phyloP scores from a whole-genome alignment of 129 eudicot genomes.

The Helianthus annuus region DNA sequence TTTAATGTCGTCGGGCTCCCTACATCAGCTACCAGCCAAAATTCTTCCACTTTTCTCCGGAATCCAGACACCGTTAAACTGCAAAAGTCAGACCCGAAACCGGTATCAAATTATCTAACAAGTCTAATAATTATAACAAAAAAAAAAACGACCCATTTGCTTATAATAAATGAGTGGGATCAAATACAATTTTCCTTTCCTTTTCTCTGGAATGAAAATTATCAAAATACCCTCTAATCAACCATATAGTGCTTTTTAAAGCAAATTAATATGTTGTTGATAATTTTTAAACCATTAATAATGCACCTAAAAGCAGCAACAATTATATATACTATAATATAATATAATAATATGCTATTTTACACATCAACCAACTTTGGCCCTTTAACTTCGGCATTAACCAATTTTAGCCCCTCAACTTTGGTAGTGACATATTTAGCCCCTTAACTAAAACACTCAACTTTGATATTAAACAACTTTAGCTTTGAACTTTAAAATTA shows the following conservation, averaged over 20 bases:
- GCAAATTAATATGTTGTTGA: not conserved
- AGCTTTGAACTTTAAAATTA: no score
- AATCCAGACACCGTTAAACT: constrained; percentile 21
- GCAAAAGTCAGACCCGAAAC: constrained; percentile 5
- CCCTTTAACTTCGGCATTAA: no score
- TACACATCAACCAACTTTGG: no score
- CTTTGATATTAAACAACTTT: no score
- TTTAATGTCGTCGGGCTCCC: constrained; percentile 19
- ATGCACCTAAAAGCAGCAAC: not conserved
- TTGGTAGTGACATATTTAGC: no score
- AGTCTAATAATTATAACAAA: not conserved
- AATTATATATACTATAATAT: not conserved
- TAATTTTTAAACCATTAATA: not conserved
- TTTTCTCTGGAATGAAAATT: not conserved
- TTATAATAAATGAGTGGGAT: not conserved
- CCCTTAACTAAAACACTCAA: no score
- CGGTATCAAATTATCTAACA: not conserved
- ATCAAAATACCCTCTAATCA: constrained; percentile 2
- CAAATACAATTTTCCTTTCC: not conserved
- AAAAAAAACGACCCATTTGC: not conserved
- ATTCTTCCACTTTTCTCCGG: constrained; percentile 7
- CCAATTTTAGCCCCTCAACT: no score
- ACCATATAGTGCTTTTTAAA: not conserved
- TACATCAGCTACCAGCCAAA: constrained; percentile 26
- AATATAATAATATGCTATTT: no score